Percentiles rank a stretch among this genome's conserved stretches.
These are phyloP conservation scores for Ciborinia camelliae DNA, from an alignment of 2,329 filamentous ascomycete species.

Conservation along the genomic window DNA sequence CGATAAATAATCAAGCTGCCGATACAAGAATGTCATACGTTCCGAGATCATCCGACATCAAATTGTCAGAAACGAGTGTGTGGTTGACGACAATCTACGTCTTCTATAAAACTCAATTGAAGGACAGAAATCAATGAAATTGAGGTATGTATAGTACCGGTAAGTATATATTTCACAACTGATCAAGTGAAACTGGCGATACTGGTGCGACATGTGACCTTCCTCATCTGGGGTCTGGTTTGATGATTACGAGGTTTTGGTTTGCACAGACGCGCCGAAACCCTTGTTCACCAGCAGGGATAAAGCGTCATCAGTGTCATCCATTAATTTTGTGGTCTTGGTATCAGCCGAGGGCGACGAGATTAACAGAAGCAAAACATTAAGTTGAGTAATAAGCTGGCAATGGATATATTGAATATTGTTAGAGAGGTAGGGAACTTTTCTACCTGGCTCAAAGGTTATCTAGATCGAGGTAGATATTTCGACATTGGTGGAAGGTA, in stretches of 20 bases:
- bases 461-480: too few relatives aligned
- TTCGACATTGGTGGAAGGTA: too few relatives aligned
- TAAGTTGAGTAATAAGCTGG: too few relatives aligned
- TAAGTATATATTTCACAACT: background rate
- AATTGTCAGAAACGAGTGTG: background rate
- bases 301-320: background rate
- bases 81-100: background rate
- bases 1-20: background rate
- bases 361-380: too few relatives aligned
- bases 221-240: constrained; percentile 1
- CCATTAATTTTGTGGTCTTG: background rate
- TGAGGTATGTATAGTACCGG: too few relatives aligned
- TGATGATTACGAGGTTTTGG: background rate
- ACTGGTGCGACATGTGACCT: constrained; percentile 14
- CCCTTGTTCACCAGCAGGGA: background rate
- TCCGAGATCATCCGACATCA: background rate
- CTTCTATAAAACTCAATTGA: background rate
- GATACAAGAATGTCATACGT: constrained; percentile 9
- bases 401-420: too few relatives aligned
- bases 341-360: background rate
- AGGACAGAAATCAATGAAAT: background rate
- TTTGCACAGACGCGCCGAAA: constrained; percentile 2
- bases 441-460: too few relatives aligned
- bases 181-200: background rate
- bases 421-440: too few relatives aligned